Evolutionary conservation across 2,329 filamentous ascomycete genomes (phyloP).

Genomic region (Teratosphaeriaceae sp.): DNA sequence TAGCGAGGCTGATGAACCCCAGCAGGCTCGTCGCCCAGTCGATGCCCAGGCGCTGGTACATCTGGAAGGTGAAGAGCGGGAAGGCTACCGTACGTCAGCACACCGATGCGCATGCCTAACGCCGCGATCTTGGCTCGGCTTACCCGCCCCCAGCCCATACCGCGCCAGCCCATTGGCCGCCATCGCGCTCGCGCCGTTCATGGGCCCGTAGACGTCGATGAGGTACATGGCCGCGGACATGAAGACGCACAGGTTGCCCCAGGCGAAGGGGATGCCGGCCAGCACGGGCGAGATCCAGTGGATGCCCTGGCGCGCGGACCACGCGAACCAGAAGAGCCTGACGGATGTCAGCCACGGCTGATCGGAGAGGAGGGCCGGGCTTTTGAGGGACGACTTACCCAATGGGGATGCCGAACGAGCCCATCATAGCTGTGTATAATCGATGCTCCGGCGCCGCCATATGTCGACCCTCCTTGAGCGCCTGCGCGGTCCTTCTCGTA

Average conservation of each 20-base stretch:
- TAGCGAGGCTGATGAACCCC: slow-evolving; percentile 33
- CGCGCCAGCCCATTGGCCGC: slow-evolving; percentile 54
- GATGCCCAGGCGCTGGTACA: slow-evolving; percentile 35
- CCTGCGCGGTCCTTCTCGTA: slow-evolving; percentile 24
- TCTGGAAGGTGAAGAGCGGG: slow-evolving; percentile 51
- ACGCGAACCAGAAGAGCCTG: slow-evolving; percentile 35
- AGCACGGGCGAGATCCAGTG: slow-evolving; percentile 35
- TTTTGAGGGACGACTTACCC: neutral
- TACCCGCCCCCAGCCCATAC: slow-evolving; percentile 40
- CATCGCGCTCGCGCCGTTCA: slow-evolving; percentile 51
- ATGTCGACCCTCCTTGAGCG: slow-evolving; percentile 20
- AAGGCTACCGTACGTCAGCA: slow-evolving; percentile 35
- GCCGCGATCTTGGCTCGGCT: too few relatives aligned
- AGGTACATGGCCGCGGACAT: slow-evolving; percentile 38
- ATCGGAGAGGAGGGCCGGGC: too few relatives aligned
- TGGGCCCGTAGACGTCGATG: slow-evolving; percentile 50
- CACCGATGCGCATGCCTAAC: too few relatives aligned
- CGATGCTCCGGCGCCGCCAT: slow-evolving; percentile 29
- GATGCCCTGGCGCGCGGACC: slow-evolving; percentile 28
- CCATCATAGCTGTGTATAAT: slow-evolving; percentile 30
- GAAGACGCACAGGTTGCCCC: slow-evolving; percentile 29
- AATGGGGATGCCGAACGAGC: slow-evolving; percentile 27
- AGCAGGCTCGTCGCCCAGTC: slow-evolving; percentile 39
- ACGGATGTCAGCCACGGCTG: too few relatives aligned
- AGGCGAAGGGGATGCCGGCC: slow-evolving; percentile 27